Evolutionary conservation across 352 stramenopile genomes (phyloP), one percentile per base, ranked within the genome.

Genomic region (Phytophthora hibernalis): DNA sequence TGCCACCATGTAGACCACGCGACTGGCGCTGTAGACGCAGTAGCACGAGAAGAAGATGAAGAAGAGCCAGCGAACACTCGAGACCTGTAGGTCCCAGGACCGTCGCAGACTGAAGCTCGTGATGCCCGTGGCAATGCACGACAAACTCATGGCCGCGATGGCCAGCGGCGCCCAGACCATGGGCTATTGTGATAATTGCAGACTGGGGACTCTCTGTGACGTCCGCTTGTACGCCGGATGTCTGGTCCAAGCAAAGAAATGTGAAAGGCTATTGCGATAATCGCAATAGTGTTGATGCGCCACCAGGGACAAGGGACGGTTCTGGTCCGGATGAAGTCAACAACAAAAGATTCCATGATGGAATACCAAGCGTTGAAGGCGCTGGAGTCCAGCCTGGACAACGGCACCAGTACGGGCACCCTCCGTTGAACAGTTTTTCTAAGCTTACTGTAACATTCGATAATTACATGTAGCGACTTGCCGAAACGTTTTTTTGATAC

Each of bases 31-130:
- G 48, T 79, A 80, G 4, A 74, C 37, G 21, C 43, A 77, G n/a
- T 79, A 62, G 30, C 61, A 81, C 18, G 77, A 37, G 65, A 88
- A 85, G 54, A 88, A 84, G 56, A 76, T 48, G 57, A 70, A 77
- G 50, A 85, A 88, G 20, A 88, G 62, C 79, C 79, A 88, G 2
- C 79, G 77, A 24, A 85, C 79, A 22, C 74, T 77, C 18, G 75
- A 81, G 30, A 78, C 55, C 49, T 76, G 71, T 28, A 85, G 48
- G 49, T 83, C 74, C 74, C 74, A 83, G 22, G 72, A 61, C 22
- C 49, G 63, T 6, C 69, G 67, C 22, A 87, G 68, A 13, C 69
- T 78, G 54, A 69, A 68, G 37, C 67, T 77, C n/a, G 75, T 83
- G 43, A 76, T 49, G 10, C 72, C 73, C 26, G 78, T 81, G 51